phyloP scores from a whole-genome alignment of 192 early-diverging fungal genomes.

The Ambispora gerdemannii region DNA sequence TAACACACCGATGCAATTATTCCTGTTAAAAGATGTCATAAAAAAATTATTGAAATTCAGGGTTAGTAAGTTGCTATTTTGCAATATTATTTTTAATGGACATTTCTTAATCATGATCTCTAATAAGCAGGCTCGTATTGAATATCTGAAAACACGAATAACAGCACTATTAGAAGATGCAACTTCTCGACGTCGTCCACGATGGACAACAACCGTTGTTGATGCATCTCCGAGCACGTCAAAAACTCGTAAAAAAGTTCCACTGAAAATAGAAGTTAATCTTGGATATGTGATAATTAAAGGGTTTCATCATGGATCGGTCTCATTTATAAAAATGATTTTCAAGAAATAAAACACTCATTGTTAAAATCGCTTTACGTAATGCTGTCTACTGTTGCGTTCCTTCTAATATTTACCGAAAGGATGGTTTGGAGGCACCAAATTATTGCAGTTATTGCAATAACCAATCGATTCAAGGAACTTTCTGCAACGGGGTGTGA shows the following conservation, averaged over 20 bases:
- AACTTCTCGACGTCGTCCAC: background rate
- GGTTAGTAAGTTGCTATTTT: slow-evolving; percentile 1
- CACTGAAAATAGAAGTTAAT: slow-evolving; percentile 2
- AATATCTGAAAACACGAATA: slow-evolving; percentile 13
- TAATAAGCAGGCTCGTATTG: slow-evolving; percentile 14
- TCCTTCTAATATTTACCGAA: too few relatives aligned
- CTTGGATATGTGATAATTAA: too few relatives aligned
- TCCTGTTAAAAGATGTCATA: slow-evolving; percentile 13
- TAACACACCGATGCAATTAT: slow-evolving; percentile 10
- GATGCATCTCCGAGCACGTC: background rate
- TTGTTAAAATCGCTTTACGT: too few relatives aligned
- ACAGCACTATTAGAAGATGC: background rate
- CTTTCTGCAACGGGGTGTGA: too few relatives aligned
- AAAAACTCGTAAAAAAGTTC: background rate
- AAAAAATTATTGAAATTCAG: slow-evolving; percentile 22
- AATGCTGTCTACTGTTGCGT: too few relatives aligned
- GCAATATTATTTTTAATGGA: slow-evolving; percentile 10
- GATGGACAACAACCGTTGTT: background rate
- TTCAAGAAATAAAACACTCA: too few relatives aligned
- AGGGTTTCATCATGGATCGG: too few relatives aligned
- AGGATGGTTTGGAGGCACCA: too few relatives aligned
- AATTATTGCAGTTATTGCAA: too few relatives aligned
- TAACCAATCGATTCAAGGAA: too few relatives aligned
- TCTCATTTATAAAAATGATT: too few relatives aligned
- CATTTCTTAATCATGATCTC: slow-evolving; percentile 14